Evolutionary conservation across 768 basidiomycete genomes (phyloP).

Genomic region (Mycena polygramma): DNA sequence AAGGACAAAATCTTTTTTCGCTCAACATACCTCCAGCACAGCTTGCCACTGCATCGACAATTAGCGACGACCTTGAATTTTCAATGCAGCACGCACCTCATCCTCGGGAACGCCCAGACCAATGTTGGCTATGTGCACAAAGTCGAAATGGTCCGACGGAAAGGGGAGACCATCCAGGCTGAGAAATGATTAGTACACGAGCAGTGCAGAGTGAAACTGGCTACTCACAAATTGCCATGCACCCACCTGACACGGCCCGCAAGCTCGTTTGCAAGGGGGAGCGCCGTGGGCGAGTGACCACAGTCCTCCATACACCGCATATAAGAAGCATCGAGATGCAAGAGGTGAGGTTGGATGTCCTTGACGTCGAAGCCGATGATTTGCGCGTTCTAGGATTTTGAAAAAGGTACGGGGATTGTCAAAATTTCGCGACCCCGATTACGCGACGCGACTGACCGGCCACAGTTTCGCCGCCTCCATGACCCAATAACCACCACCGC

Average conservation of each 20-base stretch:
- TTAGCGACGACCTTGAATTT: conserved; percentile 31
- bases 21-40: conserved; percentile 68
- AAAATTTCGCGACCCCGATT: not conserved
- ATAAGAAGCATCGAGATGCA: conserved; percentile 46
- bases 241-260: conserved; percentile 72
- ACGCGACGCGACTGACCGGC: conserved; percentile 56
- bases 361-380: conserved; percentile 73
- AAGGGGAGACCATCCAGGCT: conserved; percentile 80
- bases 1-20: not conserved
- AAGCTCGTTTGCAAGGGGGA: conserved; percentile 47
- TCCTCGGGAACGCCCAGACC: conserved; percentile 81
- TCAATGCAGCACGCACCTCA: conserved; percentile 58
- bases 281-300: conserved; percentile 15
- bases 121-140: conserved; percentile 73
- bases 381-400: conserved; percentile 56
- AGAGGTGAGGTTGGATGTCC: conserved; percentile 66
- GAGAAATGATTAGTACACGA: conserved; percentile 17
- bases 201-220: conserved; percentile 12
- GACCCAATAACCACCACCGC: conserved; percentile 79
- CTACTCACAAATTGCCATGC: conserved; percentile 73
- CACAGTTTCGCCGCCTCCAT: conserved; percentile 77
- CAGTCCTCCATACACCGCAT: conserved; percentile 35
- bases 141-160: conserved; percentile 68
- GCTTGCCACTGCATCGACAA: conserved; percentile 66
- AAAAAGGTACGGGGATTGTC: conserved; percentile 1